These are phyloP conservation scores for Cruciata laevipes DNA, from an alignment of 257 asterid species.

Conservation along the genomic window DNA sequence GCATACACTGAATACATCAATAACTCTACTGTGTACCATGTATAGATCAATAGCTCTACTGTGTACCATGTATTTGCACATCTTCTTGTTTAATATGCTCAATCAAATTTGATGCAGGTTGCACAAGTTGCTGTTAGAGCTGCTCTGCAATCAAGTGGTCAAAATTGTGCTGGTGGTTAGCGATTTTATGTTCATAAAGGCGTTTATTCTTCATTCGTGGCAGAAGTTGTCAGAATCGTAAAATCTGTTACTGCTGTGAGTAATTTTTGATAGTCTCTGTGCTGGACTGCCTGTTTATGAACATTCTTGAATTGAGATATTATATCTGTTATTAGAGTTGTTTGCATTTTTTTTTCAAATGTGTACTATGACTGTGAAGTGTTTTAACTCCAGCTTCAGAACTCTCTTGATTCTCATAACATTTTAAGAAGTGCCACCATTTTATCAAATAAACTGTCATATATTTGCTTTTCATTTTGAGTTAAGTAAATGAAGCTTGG, in stretches of 20 bases:
- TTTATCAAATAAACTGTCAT: no score
- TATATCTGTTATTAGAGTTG: no score
- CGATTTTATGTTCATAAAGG: constrained; percentile 93
- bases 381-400: not conserved
- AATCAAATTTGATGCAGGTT: constrained; percentile 42
- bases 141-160: constrained; percentile 93
- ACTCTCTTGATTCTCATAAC: not conserved
- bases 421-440: not conserved
- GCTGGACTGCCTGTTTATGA: no score
- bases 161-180: constrained; percentile 98
- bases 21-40: no score
- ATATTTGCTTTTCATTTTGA: no score
- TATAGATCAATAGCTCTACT: no score
- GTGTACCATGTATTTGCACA: no score
- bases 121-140: constrained; percentile 98
- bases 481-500: not conserved
- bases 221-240: constrained; percentile 83
- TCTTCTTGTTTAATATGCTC: not conserved
- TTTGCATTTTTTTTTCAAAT: not conserved
- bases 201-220: constrained; percentile 67
- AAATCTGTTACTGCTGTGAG: constrained; percentile 93
- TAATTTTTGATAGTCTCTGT: constrained; percentile 7
- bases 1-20: no score
- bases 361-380: not conserved
- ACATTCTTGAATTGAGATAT: no score